Percentiles rank a stretch among this genome's conserved stretches.
phyloP scores from a whole-genome alignment of 129 eudicot genomes.

The Chrysanthemum seticuspe region DNA sequence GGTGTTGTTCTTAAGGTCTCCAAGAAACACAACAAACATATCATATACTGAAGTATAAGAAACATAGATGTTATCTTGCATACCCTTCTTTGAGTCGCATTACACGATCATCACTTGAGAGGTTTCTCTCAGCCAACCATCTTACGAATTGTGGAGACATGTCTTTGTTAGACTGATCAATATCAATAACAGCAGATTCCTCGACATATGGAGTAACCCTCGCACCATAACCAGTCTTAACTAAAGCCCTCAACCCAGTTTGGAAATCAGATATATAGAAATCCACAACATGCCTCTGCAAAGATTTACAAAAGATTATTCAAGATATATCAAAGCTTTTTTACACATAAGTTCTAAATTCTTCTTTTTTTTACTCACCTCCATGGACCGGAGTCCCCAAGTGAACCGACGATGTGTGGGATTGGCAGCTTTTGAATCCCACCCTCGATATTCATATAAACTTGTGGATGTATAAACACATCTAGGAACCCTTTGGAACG shows the following conservation, averaged over 20 bases:
- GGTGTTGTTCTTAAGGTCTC: too few species aligned
- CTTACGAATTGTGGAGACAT: constrained; percentile 49
- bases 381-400: constrained; percentile 57
- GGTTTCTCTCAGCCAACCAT: constrained; percentile 52
- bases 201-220: constrained; percentile 62
- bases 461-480: constrained; percentile 60
- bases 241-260: constrained; percentile 61
- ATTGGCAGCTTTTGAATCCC: constrained; percentile 62
- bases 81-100: constrained; percentile 69
- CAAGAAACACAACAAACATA: too few species aligned
- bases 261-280: constrained; percentile 63
- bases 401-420: constrained; percentile 50
- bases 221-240: constrained; percentile 57
- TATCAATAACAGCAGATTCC: constrained; percentile 48
- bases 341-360: neutral
- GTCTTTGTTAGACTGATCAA: constrained; percentile 48
- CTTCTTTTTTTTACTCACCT: constrained; percentile 31
- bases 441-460: constrained; percentile 53
- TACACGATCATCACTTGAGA: constrained; percentile 58
- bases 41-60: too few species aligned
- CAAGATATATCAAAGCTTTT: neutral
- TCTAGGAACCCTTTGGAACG: constrained; percentile 55
- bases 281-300: constrained; percentile 57
- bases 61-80: neutral
- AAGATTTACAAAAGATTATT: neutral